Conservation (phyloP, 208 protist species). For the Leishmania amazonensis region DNA sequence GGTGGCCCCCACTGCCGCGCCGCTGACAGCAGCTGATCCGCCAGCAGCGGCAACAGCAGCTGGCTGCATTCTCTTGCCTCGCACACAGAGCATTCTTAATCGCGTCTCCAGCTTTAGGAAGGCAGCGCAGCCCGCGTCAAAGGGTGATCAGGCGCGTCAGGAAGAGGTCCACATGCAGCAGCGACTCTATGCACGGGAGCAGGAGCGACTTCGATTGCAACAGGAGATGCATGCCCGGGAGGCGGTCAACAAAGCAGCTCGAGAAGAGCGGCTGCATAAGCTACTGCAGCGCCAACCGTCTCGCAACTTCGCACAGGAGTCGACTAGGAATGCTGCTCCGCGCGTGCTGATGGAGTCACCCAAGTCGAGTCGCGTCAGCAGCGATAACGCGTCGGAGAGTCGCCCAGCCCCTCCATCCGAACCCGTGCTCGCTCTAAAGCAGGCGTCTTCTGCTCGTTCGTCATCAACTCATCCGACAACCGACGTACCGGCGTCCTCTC, state of each 20-base stretch:
- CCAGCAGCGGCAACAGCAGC: background rate
- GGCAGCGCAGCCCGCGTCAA: conserved; percentile 7
- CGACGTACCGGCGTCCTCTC: background rate
- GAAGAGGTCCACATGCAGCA: conserved; percentile 8
- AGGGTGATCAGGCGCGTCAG: conserved; percentile 5
- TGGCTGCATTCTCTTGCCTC: conserved; percentile 4
- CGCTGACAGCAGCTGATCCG: background rate
- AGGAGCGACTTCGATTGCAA: conserved; percentile 17
- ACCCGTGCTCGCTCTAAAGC: background rate
- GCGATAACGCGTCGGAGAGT: background rate
- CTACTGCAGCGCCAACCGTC: conserved; percentile 1
- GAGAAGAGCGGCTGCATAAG: conserved; percentile 22
- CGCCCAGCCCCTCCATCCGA: background rate
- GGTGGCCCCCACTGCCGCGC: background rate
- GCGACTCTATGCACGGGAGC: conserved; percentile 11
- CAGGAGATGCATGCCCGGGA: conserved; percentile 16
- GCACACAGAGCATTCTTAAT: conserved; percentile 35
- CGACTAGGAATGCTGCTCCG: background rate
- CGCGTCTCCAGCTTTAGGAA: conserved; percentile 50
- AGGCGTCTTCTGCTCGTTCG: background rate
- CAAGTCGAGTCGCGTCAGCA: background rate
- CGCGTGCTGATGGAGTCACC: background rate
- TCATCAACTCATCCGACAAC: too few species aligned
- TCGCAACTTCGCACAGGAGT: background rate
- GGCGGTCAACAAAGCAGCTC: conserved; percentile 2